These are phyloP conservation scores for Echinochloa phyllopogon DNA, from an alignment of 176 grass and related monocot species.

Conservation along the genomic window DNA sequence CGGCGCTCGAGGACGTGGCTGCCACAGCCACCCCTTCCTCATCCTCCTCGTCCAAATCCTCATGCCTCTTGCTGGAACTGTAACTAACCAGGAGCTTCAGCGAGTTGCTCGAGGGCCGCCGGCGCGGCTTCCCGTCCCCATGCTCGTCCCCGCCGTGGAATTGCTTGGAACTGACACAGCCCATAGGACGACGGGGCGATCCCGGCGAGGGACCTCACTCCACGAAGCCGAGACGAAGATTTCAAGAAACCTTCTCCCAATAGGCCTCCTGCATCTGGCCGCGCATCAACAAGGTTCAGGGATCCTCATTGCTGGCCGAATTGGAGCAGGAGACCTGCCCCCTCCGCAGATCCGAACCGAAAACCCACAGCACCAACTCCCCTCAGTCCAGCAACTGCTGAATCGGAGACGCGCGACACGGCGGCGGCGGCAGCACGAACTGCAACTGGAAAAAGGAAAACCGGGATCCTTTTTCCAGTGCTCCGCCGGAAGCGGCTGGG, in stretches of 20 bases:
- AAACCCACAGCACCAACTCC: not conserved
- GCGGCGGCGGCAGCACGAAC: slow-evolving; percentile 31
- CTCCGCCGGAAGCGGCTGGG: not conserved
- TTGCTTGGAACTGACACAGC: slow-evolving; percentile 88
- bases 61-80: slow-evolving; percentile 75
- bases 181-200: slow-evolving; percentile 69
- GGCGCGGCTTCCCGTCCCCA: slow-evolving; percentile 56
- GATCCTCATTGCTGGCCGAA: slow-evolving; percentile 40
- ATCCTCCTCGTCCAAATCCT: slow-evolving; percentile 69
- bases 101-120: slow-evolving; percentile 69
- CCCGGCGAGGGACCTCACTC: slow-evolving; percentile 35
- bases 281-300: slow-evolving; percentile 28
- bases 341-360: slow-evolving; percentile 41
- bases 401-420: slow-evolving; percentile 20
- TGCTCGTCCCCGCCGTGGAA: slow-evolving; percentile 58
- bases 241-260: slow-evolving; percentile 48
- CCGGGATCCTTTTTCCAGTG: slow-evolving; percentile 30
- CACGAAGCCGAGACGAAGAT: not conserved
- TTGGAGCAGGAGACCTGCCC: not conserved
- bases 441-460: slow-evolving; percentile 33
- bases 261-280: slow-evolving; percentile 49
- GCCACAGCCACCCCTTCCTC: slow-evolving; percentile 61
- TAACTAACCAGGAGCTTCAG: slow-evolving; percentile 82
- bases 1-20: slow-evolving; percentile 40
- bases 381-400: slow-evolving; percentile 4